Evolutionary conservation across 2,329 filamentous ascomycete species (phyloP), one percentile per base, ranked within the genome.

Genomic region (Plenodomus lindquistii): DNA sequence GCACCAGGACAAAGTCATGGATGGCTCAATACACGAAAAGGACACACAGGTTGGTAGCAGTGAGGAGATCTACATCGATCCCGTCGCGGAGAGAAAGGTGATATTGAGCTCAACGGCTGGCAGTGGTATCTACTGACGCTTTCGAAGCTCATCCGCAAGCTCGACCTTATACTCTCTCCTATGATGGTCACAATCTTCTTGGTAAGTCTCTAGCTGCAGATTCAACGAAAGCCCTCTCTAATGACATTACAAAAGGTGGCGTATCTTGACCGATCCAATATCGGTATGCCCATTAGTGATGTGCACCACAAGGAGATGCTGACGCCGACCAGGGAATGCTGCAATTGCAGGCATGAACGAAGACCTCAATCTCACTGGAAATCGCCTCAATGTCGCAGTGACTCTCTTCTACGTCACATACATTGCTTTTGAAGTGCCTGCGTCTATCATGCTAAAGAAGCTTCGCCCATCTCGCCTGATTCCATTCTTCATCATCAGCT

Each of bases 101-200:
- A 42, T 13, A 15, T 4, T 11, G 6, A 18, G 16, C 10, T 6
- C 7, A 41, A 9, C 13, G 3, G 17, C 4, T 10, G 17, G 21
- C 15, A 4, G 10, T 7, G 15, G 35, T 27, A 22, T 24, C 24
- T 13, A 16, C 31, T 48, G 9, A 48, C 36, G 10, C 10, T 10
- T 31, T 20, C 24, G 24, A 75, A 74, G 51, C 64, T 81, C 2
- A 73, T 81, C 2, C 57, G 68, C n/a, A 80, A 80, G 45, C 65
- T 81, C 10, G 78, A 81, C 44, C 22, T 74, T 3, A 71, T 71
- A 2, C 73, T 80, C 37, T 72, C 74, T 3, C 78, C 78, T 0
- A 75, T 82, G 38, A 79, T 83, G 55, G 81, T 81, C 73, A 57
- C 81, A 18, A 73, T 82, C 3, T 84, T 81, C 52, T 63, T 84